Conservation (phyloP, 192 early-diverging fungal species). For the Coemansia sp. region DNA sequence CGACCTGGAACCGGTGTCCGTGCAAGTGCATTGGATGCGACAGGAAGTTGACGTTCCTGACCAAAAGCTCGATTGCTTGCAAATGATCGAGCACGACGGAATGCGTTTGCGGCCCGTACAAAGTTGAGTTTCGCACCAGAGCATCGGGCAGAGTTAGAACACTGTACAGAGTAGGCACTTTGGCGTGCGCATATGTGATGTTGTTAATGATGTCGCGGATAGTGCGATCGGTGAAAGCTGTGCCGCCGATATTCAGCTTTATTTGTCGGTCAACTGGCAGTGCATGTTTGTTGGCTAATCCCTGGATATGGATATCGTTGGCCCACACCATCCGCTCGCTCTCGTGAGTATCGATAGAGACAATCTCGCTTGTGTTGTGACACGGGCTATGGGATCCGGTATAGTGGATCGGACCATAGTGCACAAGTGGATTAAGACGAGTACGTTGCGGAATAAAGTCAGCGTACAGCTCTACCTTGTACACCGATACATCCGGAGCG, state of each 20-base stretch:
- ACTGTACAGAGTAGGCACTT: constrained; percentile 62
- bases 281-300: constrained; percentile 3
- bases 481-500: constrained; percentile 63
- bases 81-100: constrained; percentile 63
- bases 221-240: neutral
- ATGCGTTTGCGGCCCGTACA: constrained; percentile 64
- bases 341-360: neutral
- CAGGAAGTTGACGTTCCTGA: constrained; percentile 67
- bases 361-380: too few species aligned
- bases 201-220: constrained; percentile 50
- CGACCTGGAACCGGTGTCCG: constrained; percentile 78
- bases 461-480: constrained; percentile 64
- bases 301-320: constrained; percentile 21
- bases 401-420: constrained; percentile 28
- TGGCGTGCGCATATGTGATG: constrained; percentile 54
- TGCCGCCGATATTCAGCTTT: neutral
- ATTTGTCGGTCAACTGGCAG: constrained; percentile 28
- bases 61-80: constrained; percentile 61
- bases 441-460: constrained; percentile 58
- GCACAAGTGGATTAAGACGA: constrained; percentile 43
- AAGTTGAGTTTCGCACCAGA: constrained; percentile 43
- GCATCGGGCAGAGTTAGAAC: constrained; percentile 57
- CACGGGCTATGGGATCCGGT: too few species aligned
- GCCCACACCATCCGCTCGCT: constrained; percentile 14
- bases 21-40: constrained; percentile 77